These are phyloP conservation scores for Gossypium arboreum DNA, from an alignment of 345 rosid genomes.

Conservation along the genomic window DNA sequence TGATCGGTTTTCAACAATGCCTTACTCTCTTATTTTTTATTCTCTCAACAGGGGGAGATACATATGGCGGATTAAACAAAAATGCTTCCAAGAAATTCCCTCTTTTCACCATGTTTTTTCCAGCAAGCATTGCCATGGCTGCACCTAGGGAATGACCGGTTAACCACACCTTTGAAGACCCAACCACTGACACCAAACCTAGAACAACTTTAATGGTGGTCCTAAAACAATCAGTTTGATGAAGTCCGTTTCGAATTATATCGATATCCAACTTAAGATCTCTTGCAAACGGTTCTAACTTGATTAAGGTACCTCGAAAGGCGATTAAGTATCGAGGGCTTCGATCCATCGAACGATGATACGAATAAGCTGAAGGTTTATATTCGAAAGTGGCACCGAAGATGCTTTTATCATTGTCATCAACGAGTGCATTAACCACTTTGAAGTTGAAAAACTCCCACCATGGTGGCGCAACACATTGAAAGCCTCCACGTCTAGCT, in stretches of 20 bases:
- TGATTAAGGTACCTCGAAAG: slow-evolving; percentile 66
- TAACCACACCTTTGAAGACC: slow-evolving; percentile 65
- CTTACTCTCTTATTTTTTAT: slow-evolving; percentile 56
- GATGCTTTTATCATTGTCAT: slow-evolving; percentile 55
- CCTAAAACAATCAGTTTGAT: slow-evolving; percentile 52
- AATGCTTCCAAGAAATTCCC: slow-evolving; percentile 52
- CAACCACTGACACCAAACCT: slow-evolving; percentile 50
- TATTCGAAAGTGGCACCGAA: slow-evolving; percentile 77
- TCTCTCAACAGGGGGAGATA: slow-evolving; percentile 64
- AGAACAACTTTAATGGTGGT: slow-evolving; percentile 64
- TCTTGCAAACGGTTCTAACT: slow-evolving; percentile 48
- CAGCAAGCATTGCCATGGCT: slow-evolving; percentile 65
- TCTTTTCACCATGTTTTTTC: slow-evolving; percentile 61
- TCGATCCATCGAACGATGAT: slow-evolving; percentile 21
- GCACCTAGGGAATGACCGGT: slow-evolving; percentile 91
- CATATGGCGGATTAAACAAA: slow-evolving; percentile 73
- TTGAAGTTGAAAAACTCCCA: slow-evolving; percentile 68
- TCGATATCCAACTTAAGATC: slow-evolving; percentile 58
- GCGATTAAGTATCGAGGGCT: slow-evolving; percentile 63
- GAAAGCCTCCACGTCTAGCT: slow-evolving; percentile 43
- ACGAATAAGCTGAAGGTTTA: slow-evolving; percentile 31
- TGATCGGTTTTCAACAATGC: slow-evolving; percentile 2
- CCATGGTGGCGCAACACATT: slow-evolving; percentile 73
- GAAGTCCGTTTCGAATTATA: slow-evolving; percentile 56
- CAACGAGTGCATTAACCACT: slow-evolving; percentile 47